A percentile compares a stretch with the other conserved stretches of the same genome.
Conservation (phyloP, 345 rosid species). For the Moringa oleifera region DNA sequence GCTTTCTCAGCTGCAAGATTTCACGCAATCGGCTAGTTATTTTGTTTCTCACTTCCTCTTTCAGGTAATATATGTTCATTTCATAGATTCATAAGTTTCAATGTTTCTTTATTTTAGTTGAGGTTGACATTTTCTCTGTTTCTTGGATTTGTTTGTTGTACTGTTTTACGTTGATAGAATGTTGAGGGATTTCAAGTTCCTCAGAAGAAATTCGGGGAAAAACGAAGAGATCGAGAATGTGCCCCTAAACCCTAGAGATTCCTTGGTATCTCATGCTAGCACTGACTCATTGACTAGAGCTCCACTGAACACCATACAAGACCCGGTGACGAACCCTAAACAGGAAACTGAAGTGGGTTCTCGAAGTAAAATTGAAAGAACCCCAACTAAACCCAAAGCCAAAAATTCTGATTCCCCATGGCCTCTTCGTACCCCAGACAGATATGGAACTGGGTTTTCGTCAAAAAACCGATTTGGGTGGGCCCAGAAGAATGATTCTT, state of each 20-base stretch:
- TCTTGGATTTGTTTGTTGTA: constrained; percentile 1
- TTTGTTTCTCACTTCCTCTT: constrained; percentile 35
- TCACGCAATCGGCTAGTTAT: constrained; percentile 28
- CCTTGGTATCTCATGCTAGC: constrained; percentile 37
- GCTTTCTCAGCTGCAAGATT: constrained; percentile 10
- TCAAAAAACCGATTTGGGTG: constrained; percentile 62
- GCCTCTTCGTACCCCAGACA: constrained; percentile 78
- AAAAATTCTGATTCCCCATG: constrained; percentile 39
- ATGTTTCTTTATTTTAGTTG: not conserved
- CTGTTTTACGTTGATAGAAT: constrained; percentile 27
- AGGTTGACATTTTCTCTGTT: constrained; percentile 1
- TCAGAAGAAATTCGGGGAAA: constrained; percentile 53
- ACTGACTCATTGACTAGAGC: constrained; percentile 49
- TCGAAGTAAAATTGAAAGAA: constrained; percentile 43
- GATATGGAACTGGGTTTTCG: constrained; percentile 30
- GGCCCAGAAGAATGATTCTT: constrained; percentile 48
- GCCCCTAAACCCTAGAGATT: constrained; percentile 49
- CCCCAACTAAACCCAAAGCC: constrained; percentile 65
- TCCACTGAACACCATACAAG: constrained; percentile 62
- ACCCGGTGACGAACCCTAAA: constrained; percentile 32
- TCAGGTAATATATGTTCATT: constrained; percentile 30
- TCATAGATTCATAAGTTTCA: not conserved
- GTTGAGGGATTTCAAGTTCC: constrained; percentile 62
- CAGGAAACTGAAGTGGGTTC: constrained; percentile 27
- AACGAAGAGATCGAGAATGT: constrained; percentile 73